Conservation (phyloP, 768 basidiomycete species). For the Psilocybe subaeruginosa region DNA sequence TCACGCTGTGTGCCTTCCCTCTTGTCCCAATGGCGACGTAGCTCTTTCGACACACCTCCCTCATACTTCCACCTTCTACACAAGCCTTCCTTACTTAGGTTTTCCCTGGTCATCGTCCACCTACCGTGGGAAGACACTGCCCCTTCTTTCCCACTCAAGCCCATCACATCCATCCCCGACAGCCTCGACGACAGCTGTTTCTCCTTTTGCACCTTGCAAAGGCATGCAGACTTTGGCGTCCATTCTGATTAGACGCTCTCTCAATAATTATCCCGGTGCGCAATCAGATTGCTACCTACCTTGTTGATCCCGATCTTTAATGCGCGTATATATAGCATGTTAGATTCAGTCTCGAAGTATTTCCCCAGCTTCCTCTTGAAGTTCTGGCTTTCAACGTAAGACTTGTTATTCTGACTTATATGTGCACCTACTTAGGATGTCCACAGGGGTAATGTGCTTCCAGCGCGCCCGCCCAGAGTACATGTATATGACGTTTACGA, state of each 20-base stretch:
- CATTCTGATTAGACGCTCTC: too few relatives aligned
- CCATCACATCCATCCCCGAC: background rate
- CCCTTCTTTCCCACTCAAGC: background rate
- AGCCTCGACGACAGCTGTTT: background rate
- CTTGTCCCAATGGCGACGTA: constrained; percentile 4
- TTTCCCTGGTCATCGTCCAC: background rate
- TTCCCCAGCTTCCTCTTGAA: constrained; percentile 10
- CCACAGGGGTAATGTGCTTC: constrained; percentile 25
- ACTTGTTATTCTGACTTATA: background rate
- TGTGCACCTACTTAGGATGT: background rate
- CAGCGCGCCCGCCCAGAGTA: constrained; percentile 39
- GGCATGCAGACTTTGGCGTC: background rate
- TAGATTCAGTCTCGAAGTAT: constrained; percentile 5
- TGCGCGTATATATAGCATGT: background rate
- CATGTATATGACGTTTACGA: constrained; percentile 58
- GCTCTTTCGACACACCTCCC: background rate
- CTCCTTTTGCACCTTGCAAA: background rate
- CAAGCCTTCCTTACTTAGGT: background rate
- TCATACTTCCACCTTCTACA: background rate
- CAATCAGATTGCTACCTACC: background rate
- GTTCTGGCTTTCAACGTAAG: background rate
- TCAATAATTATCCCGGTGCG: background rate
- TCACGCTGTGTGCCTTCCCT: background rate
- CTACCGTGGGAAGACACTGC: constrained; percentile 1
- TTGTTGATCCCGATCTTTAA: background rate